phyloP scores from a whole-genome alignment of 2,329 filamentous ascomycete species.

The Paracamarosporium sp. region DNA sequence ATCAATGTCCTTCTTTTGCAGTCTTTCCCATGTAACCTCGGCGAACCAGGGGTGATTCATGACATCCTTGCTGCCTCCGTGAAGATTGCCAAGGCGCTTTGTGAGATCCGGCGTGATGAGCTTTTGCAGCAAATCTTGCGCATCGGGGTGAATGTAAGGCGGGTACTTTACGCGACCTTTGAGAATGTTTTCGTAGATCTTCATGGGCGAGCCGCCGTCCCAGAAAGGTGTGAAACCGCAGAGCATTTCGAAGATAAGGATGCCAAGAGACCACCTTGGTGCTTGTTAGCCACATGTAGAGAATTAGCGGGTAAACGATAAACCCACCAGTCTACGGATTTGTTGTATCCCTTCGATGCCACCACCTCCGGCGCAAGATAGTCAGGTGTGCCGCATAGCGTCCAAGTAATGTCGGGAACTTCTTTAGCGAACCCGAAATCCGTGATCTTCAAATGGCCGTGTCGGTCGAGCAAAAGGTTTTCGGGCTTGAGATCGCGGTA shows the following conservation, averaged over 20 bases:
- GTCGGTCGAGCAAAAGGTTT: slow-evolving; percentile 87
- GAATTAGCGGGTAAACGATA: slow-evolving; percentile 7
- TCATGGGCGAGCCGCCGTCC: slow-evolving; percentile 97
- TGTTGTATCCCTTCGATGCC: slow-evolving; percentile 99
- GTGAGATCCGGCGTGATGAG: slow-evolving; percentile 95
- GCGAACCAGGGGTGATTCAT: slow-evolving; percentile 97
- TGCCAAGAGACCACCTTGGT: slow-evolving; percentile 93
- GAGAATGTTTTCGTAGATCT: slow-evolving; percentile 99
- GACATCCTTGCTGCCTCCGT: slow-evolving; percentile 87
- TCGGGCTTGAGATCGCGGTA: slow-evolving; percentile 97
- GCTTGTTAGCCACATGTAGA: slow-evolving; percentile 13
- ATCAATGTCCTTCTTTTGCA: slow-evolving; percentile 96
- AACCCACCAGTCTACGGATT: slow-evolving; percentile 95
- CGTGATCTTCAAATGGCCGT: slow-evolving; percentile 95
- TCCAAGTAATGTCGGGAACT: slow-evolving; percentile 99
- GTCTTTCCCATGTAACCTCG: slow-evolving; percentile 95
- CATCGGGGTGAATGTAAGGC: slow-evolving; percentile 91
- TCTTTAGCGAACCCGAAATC: slow-evolving; percentile 99
- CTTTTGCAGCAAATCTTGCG: slow-evolving; percentile 88
- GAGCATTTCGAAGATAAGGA: slow-evolving; percentile 99
- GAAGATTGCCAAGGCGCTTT: slow-evolving; percentile 92
- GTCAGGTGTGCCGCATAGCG: slow-evolving; percentile 94
- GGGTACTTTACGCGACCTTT: slow-evolving; percentile 97
- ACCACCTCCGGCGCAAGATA: slow-evolving; percentile 98
- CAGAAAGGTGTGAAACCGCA: slow-evolving; percentile 99